Evolutionary conservation across 129 eudicot species (phyloP).

Genomic region (Lonicera japonica): DNA sequence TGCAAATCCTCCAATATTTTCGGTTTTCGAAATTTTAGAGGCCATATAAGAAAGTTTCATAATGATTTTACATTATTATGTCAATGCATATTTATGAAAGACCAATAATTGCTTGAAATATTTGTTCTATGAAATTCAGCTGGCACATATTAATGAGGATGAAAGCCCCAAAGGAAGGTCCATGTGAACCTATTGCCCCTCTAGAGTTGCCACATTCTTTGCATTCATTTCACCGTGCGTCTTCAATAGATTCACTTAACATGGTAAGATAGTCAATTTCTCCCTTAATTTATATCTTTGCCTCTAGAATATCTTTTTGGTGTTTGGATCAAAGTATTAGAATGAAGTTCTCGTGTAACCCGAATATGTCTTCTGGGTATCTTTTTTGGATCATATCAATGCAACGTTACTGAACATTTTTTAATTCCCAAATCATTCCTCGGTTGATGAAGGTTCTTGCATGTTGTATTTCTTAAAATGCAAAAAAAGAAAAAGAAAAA

Average conservation of each 20-base stretch:
- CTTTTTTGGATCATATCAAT: too few relatives aligned
- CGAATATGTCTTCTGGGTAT: too few relatives aligned
- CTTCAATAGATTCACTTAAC: conserved; percentile 62
- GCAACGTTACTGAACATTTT: too few relatives aligned
- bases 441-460: too few relatives aligned
- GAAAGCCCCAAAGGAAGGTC: conserved; percentile 50
- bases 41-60: not conserved
- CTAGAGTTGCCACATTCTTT: conserved; percentile 90
- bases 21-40: too few relatives aligned
- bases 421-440: too few relatives aligned
- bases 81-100: not conserved
- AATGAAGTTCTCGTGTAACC: not conserved
- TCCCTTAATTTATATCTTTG: not conserved
- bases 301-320: not conserved
- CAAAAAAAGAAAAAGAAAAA: too few relatives aligned
- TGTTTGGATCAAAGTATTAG: not conserved
- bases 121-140: conserved; percentile 33
- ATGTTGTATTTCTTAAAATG: too few relatives aligned
- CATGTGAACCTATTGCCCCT: conserved; percentile 85
- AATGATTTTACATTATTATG: not conserved
- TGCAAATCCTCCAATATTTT: too few relatives aligned
- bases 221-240: conserved; percentile 78
- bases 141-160: conserved; percentile 91
- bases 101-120: not conserved
- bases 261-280: conserved; percentile 32